A percentile compares a stretch with the other conserved stretches of the same genome.
Conservation (phyloP, 2,329 filamentous ascomycete species). For the Talaromyces sp. region DNA sequence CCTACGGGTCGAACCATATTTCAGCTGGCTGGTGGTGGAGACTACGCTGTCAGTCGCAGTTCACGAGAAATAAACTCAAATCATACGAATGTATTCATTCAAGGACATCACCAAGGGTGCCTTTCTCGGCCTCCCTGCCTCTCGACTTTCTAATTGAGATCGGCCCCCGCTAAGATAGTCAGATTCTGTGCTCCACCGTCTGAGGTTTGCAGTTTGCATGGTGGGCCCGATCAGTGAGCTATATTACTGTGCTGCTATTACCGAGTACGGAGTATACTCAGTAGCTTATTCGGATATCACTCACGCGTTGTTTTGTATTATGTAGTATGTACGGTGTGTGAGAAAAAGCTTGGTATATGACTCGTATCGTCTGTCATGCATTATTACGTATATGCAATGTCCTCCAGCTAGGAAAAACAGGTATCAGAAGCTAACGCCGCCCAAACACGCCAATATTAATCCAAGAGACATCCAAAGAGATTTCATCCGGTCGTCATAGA, state of each 20-base stretch:
- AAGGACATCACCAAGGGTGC: too few relatives aligned
- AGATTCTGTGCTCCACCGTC: background rate
- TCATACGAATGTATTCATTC: too few relatives aligned
- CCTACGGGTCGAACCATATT: too few relatives aligned
- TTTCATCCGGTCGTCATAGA: background rate
- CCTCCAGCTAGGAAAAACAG: background rate
- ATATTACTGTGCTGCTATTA: background rate
- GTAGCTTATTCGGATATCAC: background rate
- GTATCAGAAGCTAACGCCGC: background rate
- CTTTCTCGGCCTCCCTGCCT: background rate
- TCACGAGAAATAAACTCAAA: too few relatives aligned
- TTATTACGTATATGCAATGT: background rate
- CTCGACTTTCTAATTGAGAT: background rate
- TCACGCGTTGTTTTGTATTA: background rate
- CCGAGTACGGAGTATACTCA: background rate
- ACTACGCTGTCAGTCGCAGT: too few relatives aligned
- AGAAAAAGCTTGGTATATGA: background rate
- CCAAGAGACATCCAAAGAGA: background rate
- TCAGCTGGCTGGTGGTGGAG: background rate
- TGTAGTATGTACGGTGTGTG: background rate
- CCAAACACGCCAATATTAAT: background rate
- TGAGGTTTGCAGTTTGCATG: background rate
- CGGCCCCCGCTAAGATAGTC: background rate
- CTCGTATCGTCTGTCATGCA: background rate
- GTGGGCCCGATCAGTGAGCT: background rate